Conservation (phyloP, 345 rosid genomes). For the Populus tremula region DNA sequence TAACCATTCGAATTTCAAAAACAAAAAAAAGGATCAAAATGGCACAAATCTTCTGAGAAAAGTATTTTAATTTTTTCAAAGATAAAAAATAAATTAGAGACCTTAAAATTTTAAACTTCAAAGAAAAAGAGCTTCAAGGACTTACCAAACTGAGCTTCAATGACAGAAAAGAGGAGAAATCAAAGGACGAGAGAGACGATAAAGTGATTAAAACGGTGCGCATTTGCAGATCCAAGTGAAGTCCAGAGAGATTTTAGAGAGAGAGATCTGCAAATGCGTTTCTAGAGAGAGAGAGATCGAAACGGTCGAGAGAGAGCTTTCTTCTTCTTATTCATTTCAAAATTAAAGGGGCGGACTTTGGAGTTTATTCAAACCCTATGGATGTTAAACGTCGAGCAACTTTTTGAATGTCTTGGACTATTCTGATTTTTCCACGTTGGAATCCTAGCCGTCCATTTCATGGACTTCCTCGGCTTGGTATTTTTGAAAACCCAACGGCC, state of each 20-base stretch:
- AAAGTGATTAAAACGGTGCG: constrained; percentile 14
- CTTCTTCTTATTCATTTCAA: constrained; percentile 42
- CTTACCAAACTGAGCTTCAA: constrained; percentile 43
- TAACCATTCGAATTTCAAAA: neutral
- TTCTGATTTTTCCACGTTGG: constrained; percentile 14
- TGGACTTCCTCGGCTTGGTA: constrained; percentile 2
- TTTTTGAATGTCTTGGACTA: constrained; percentile 25
- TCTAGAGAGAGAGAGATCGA: neutral
- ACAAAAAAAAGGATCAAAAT: too few relatives aligned
- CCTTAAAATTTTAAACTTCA: neutral
- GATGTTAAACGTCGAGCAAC: constrained; percentile 33
- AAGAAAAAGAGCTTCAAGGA: neutral
- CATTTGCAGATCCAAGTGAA: constrained; percentile 41
- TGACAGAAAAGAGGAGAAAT: constrained; percentile 15
- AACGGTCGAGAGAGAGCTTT: constrained; percentile 25
- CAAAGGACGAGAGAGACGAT: constrained; percentile 7
- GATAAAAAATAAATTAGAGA: neutral
- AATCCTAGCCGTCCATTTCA: constrained; percentile 40
- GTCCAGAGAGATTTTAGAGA: neutral
- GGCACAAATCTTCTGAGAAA: too few relatives aligned
- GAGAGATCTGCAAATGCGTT: constrained; percentile 29
- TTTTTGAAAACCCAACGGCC: constrained; percentile 48
- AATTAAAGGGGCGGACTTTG: constrained; percentile 58
- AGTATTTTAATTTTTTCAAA: too few relatives aligned
- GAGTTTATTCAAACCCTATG: constrained; percentile 48